Conservation (phyloP, 2,329 filamentous ascomycete genomes). For the Paradendryphiella salina region DNA sequence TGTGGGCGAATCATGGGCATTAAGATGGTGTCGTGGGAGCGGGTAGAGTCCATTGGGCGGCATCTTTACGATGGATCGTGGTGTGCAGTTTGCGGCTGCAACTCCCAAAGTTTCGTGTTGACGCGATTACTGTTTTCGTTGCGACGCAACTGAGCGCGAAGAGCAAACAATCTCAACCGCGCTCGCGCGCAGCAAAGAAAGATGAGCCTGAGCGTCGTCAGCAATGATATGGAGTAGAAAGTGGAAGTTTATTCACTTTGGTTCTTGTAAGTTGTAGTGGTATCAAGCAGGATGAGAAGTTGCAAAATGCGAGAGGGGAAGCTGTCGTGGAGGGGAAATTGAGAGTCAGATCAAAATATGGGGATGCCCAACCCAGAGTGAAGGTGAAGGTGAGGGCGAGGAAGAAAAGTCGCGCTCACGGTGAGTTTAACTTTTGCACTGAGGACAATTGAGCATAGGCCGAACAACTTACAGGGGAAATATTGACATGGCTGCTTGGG, state of each 20-base stretch:
- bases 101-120: neutral
- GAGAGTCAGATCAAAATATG: neutral
- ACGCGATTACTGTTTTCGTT: neutral
- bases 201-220: neutral
- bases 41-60: constrained; percentile 31
- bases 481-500: too few relatives aligned
- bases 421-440: neutral
- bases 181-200: neutral
- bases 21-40: constrained; percentile 29
- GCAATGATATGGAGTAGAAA: neutral
- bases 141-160: neutral
- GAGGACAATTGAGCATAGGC: too few relatives aligned
- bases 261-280: too few relatives aligned
- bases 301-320: neutral
- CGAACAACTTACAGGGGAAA: too few relatives aligned
- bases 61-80: constrained; percentile 9
- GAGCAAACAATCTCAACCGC: neutral
- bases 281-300: neutral
- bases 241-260: too few relatives aligned
- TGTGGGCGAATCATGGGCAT: constrained; percentile 7
- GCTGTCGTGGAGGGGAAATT: neutral
- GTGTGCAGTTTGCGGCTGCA: neutral
- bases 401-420: neutral
- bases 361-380: neutral
- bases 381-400: constrained; percentile 6